A percentile compares a stretch with the other conserved stretches of the same genome.
These are phyloP conservation scores for Sarocladium brachiariae DNA, from an alignment of 2,329 filamentous ascomycete species.

Conservation along the genomic window DNA sequence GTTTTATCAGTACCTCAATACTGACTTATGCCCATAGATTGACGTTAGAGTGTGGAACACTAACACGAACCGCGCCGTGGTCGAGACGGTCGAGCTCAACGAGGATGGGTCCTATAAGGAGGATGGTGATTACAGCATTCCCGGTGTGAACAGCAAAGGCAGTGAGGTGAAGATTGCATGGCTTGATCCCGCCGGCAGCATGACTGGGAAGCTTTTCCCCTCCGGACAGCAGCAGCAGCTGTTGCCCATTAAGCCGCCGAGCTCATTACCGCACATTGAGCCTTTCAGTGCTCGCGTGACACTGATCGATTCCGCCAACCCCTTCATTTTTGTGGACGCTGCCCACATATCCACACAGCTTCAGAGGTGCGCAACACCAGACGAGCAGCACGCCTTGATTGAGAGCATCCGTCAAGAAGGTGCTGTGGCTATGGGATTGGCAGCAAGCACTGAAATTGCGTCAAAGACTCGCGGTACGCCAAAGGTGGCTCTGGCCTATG, in stretches of 20 bases:
- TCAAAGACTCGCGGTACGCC: constrained; percentile 31
- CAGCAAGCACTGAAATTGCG: constrained; percentile 27
- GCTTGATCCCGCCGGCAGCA: constrained; percentile 51
- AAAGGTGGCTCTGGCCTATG: constrained; percentile 50
- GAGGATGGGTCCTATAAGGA: constrained; percentile 38
- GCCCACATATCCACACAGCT: constrained; percentile 21
- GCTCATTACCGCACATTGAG: constrained; percentile 14
- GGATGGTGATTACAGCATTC: constrained; percentile 47
- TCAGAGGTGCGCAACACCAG: constrained; percentile 1
- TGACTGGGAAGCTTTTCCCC: constrained; percentile 52
- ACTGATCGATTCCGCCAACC: constrained; percentile 31
- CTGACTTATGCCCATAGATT: constrained; percentile 13
- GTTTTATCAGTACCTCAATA: not conserved
- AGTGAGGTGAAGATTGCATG: constrained; percentile 53
- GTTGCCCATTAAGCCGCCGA: constrained; percentile 30
- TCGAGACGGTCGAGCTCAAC: constrained; percentile 44
- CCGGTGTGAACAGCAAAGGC: constrained; percentile 48
- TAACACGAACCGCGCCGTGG: constrained; percentile 52
- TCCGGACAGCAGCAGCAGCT: constrained; percentile 43
- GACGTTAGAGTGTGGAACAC: constrained; percentile 50
- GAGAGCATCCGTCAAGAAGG: constrained; percentile 47
- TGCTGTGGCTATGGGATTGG: constrained; percentile 52
- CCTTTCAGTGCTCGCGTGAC: constrained; percentile 25
- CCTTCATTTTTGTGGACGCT: constrained; percentile 43
- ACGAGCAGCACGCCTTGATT: constrained; percentile 22